Base-by-base conservation (phyloP, 495 filamentous ascomycete genomes). In the Stereocaulon alpinum region DNA sequence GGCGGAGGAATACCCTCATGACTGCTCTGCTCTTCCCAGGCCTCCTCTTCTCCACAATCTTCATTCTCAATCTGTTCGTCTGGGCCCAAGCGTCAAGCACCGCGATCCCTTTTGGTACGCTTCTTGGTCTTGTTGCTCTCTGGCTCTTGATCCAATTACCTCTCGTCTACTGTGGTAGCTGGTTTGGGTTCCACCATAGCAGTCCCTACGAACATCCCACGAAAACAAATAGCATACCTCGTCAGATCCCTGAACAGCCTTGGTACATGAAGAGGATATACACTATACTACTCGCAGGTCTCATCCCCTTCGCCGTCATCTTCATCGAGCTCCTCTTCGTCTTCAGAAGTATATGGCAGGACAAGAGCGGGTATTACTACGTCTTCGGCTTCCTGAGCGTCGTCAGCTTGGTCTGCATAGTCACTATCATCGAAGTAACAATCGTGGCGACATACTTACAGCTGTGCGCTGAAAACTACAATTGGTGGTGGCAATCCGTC, bases 401-500 rank as follows among this genome's bases (percentile, higher is more conserved):
- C 17, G 87, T 95, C 30, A 82, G 75, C 22, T 71, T 83, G 0
- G 88, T 96, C 42, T 72, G 91, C 17, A 77, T 93, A 14, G 70
- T 95, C 22, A 89, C 87, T 1, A 83, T 95, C 29, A 81, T 89
- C 54, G 89, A 96, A 76, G 90, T 94, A 56, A 94, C 89, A 1
- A 84, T 96, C 32, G 89, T 95, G 54, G 86, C 83, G 4, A 91
- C 89, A 17, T 96, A 96, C 68, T 82, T 87, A 48, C 86, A 88
- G 69, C 81, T 96, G 24, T 95, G 91, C 72, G 74, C 82, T 12
- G 91, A 88, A 83, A 92, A 95, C 69, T 89, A 95, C 71, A 80
- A 93, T 69, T 96, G 91, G 91, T 94, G 88, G 89, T 95, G 90
- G 90, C 86, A 89, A 68, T 89, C 86, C 63, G 93, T 96, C 75